These are phyloP conservation scores for Stachybotrys chartarum DNA, from an alignment of 2,329 filamentous ascomycete species.

Conservation along the genomic window DNA sequence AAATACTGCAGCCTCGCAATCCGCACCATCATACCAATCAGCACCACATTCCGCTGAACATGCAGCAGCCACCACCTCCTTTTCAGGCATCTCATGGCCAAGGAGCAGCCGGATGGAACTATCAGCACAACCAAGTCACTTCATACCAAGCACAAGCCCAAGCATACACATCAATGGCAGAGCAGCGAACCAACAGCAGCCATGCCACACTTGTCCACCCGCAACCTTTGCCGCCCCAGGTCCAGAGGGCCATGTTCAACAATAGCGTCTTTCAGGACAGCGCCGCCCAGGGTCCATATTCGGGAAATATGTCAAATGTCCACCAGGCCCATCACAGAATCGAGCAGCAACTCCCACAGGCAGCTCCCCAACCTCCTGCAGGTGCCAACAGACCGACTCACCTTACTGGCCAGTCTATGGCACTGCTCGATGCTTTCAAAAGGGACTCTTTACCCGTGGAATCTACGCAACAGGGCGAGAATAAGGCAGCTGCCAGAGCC, in stretches of 20 bases:
- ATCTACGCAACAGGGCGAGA: conserved; percentile 12
- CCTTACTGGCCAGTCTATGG: conserved; percentile 34
- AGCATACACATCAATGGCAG: conserved; percentile 8
- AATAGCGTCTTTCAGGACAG: conserved; percentile 21
- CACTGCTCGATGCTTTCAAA: conserved; percentile 38
- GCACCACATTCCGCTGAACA: conserved; percentile 24
- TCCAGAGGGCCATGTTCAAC: conserved; percentile 46
- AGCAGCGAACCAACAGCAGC: conserved; percentile 15
- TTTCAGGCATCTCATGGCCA: conserved; percentile 19
- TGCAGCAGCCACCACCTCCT: conserved; percentile 21
- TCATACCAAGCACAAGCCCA: conserved; percentile 9
- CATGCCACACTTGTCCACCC: conserved; percentile 27
- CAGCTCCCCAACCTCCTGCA: conserved; percentile 8
- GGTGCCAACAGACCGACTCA: conserved; percentile 11
- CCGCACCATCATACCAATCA: conserved; percentile 47
- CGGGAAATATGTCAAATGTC: neutral
- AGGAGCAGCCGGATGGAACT: conserved; percentile 8
- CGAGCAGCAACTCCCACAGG: conserved; percentile 3
- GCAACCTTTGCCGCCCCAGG: conserved; percentile 47
- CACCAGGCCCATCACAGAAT: neutral
- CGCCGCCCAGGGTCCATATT: conserved; percentile 5
- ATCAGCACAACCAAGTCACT: conserved; percentile 5
- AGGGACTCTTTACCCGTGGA: conserved; percentile 11
- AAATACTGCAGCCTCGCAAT: conserved; percentile 45
- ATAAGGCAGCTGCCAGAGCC: conserved; percentile 5